These are phyloP conservation scores for Alternaria brassicicola DNA, from an alignment of 2,329 filamentous ascomycete genomes.

Conservation along the genomic window DNA sequence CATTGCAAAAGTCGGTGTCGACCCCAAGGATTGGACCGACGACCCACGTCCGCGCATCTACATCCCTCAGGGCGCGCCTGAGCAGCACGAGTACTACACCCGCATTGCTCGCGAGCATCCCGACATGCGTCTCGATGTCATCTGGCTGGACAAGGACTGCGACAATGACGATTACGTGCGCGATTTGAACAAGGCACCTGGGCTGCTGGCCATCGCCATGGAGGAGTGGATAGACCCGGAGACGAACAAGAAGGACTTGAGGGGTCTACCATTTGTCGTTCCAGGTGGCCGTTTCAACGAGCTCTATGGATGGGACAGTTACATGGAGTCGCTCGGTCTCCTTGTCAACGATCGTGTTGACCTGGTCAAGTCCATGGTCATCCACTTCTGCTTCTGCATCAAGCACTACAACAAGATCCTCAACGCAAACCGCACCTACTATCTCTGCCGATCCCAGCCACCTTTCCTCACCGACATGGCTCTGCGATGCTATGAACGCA, in stretches of 20 bases:
- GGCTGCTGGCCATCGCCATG: slow-evolving; percentile 88
- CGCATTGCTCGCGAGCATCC: slow-evolving; percentile 78
- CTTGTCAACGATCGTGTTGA: slow-evolving; percentile 84
- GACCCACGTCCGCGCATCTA: slow-evolving; percentile 92
- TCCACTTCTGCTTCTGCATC: slow-evolving; percentile 98
- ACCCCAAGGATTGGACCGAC: slow-evolving; percentile 94
- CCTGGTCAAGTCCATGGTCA: slow-evolving; percentile 90
- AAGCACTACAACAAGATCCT: slow-evolving; percentile 98
- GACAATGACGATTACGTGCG: slow-evolving; percentile 83
- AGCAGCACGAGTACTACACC: slow-evolving; percentile 88
- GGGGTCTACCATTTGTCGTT: slow-evolving; percentile 92
- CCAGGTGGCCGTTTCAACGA: slow-evolving; percentile 98
- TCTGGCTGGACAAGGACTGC: slow-evolving; percentile 70
- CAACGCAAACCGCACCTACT: slow-evolving; percentile 96
- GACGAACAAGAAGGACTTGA: slow-evolving; percentile 72
- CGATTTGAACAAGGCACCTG: slow-evolving; percentile 84
- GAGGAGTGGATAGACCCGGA: slow-evolving; percentile 70
- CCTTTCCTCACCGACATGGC: slow-evolving; percentile 98
- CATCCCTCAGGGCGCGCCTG: slow-evolving; percentile 79
- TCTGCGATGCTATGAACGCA: slow-evolving; percentile 88
- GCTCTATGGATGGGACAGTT: slow-evolving; percentile 98
- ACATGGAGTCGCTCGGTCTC: slow-evolving; percentile 94
- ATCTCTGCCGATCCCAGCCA: slow-evolving; percentile 90
- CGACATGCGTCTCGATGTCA: slow-evolving; percentile 85
- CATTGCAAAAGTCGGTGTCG: slow-evolving; percentile 82